Base-by-base conservation (phyloP, 1,284 basidiomycete species). In the Meira nashicola region DNA sequence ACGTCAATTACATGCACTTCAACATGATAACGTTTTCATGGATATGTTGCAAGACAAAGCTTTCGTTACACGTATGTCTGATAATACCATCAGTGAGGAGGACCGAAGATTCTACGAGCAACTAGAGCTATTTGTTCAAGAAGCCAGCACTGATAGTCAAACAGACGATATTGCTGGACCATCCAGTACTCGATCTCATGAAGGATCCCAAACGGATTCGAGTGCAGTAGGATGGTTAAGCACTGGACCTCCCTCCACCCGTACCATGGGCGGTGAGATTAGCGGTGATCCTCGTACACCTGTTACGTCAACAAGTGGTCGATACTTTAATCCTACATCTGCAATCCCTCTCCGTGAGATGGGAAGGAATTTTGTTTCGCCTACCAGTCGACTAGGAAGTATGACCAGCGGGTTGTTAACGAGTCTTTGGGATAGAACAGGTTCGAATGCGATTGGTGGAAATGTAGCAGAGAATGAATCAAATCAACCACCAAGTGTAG, bases 61-160 rank as follows among this genome's bases (percentile, higher is more conserved):
- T 7, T n/a, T 41, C 7, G 17, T 53, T 17, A 19, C 17, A 23
- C 50, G 50, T 14, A 28, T 53, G 19, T 17, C n/a, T 15, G 50
- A 39, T 14, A 53, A 17, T 7, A 53, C 21, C 43, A 69, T 71
- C 67, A 67, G 65, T 54, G 63, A 63, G 2, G 63, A 65, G 25
- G 69, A 71, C 33, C 58, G 60, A 39, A 60, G 60, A 39, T 72
- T 72, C 49, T 72, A 72, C 39, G 59, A 60, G 5, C 66, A 70
- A 58, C 62, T 72, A 43, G 68, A 72, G 25, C 66, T 67, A 58
- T 70, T 73, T 43, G 72, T 73, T 33, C 59, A 60, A 25, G 70
- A 70, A 40, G 64, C 66, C 5, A 17, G 50, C 17, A 38, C 17
- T 4, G n/a, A 17, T 6, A n/a, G n/a, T 12, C 17, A 23, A 14